Base-by-base conservation (phyloP, 805 yeast genomes). In the Sugiyamaella smithiae region DNA sequence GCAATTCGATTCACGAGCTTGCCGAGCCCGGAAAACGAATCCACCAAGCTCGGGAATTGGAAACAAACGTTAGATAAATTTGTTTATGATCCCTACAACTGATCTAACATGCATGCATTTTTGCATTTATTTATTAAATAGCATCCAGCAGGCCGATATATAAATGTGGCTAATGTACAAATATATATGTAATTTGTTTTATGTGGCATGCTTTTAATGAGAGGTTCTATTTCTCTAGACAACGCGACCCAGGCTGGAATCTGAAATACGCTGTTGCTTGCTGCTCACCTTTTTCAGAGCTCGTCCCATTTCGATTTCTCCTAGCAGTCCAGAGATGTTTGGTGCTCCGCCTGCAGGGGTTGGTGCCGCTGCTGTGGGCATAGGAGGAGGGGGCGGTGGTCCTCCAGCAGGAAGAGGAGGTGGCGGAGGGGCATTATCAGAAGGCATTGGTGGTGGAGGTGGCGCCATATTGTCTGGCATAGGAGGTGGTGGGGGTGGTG, bases 401-500 rank as follows among this genome's bases (percentile, higher is more conserved):
- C 66, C 64, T 56, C 67, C 65, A 3, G 64, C 52, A 12, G 61
- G 61, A 9, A 69, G 67, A 12, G 69, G 69, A 5, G 70, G 63
- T 12, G 69, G 58, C 17, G 65, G 59, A 6, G 74, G 67, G 5
- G 72, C 62, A 4, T 68, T 62, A 16, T 67, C 63, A 29, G 71
- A 60, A 3, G 61, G 59, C n/a, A 65, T 57, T 16, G 69, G 64
- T 1, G 60, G 20, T 61, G 63, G 17, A n/a, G 63, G 56, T 14
- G 65, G 45, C 5, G 45, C 19, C 19, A 17, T 36, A 4, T 22
- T 22, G 5, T 24, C 26, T 17, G 46, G 59, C 6, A 75, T 70
- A 5, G 73, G 63, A 4, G 69, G 63, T 19, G 68, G 46, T 28
- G 64, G 57, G 5, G 74, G 67, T 4, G 72, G 61, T 4, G 68